These are phyloP conservation scores for Gracilaria gracilis DNA, from an alignment of 23 red algal species.

Conservation along the genomic window DNA sequence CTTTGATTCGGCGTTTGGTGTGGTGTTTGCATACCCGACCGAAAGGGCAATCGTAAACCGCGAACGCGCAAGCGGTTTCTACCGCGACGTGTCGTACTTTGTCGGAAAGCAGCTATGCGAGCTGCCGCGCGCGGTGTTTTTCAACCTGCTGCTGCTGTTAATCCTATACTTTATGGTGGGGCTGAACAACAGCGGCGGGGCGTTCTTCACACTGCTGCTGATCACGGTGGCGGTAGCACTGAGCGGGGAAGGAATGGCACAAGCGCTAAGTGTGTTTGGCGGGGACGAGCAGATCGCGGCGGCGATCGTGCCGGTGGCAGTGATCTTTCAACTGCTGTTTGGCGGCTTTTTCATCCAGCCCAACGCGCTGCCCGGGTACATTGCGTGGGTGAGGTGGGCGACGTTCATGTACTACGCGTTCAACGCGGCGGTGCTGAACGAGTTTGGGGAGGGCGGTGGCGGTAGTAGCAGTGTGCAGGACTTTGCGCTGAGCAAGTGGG, in stretches of 20 bases:
- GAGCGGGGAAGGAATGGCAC: constrained; percentile 76
- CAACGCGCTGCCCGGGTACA: constrained; percentile 76
- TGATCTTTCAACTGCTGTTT: constrained; percentile 89
- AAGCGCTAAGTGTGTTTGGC: constrained; percentile 63
- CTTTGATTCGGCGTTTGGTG: constrained; percentile 76
- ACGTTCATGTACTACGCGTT: constrained; percentile 91
- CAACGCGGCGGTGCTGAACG: constrained; percentile 69
- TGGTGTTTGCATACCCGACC: constrained; percentile 81
- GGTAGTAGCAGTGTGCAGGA: background rate
- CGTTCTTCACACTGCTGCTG: constrained; percentile 75
- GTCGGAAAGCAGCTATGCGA: constrained; percentile 82
- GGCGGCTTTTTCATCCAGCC: constrained; percentile 91
- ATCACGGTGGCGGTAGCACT: constrained; percentile 64
- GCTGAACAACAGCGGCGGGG: constrained; percentile 54
- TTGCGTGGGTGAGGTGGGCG: constrained; percentile 82
- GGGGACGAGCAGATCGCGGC: constrained; percentile 78
- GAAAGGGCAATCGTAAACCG: constrained; percentile 87
- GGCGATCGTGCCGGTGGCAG: constrained; percentile 76
- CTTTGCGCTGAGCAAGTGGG: constrained; percentile 43
- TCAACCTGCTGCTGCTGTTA: constrained; percentile 74
- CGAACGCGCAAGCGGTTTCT: constrained; percentile 86
- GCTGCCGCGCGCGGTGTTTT: constrained; percentile 52
- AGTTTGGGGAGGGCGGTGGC: constrained; percentile 51
- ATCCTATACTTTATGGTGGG: constrained; percentile 96
- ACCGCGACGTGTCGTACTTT: constrained; percentile 88